These are phyloP conservation scores for Apophysomyces variabilis DNA, from an alignment of 371 early-diverging fungal genomes.

Conservation along the genomic window DNA sequence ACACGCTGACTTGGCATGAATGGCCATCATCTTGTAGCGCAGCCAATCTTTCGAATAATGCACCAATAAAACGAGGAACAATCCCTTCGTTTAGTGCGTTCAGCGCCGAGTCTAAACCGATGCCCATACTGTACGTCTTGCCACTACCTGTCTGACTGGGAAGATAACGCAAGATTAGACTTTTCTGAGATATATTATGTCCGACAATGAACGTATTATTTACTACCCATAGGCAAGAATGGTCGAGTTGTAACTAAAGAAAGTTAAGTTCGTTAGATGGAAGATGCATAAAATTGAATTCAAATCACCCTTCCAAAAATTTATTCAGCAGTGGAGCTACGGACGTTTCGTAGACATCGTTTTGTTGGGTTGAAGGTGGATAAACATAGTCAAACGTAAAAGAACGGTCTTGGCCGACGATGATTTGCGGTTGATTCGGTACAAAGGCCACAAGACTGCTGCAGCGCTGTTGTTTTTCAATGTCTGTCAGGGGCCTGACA, in stretches of 20 bases:
- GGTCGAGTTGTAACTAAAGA: constrained; percentile 74
- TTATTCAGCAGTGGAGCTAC: constrained; percentile 77
- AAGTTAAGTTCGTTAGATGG: constrained; percentile 5
- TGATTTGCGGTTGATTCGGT: constrained; percentile 65
- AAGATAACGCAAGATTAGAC: constrained; percentile 57
- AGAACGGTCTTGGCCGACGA: constrained; percentile 62
- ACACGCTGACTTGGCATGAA: constrained; percentile 64
- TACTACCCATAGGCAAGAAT: constrained; percentile 94
- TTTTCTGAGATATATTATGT: neutral
- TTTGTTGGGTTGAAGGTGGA: constrained; percentile 71
- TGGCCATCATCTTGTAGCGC: constrained; percentile 42
- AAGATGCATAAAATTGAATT: constrained; percentile 7
- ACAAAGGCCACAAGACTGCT: constrained; percentile 64
- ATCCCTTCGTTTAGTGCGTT: constrained; percentile 63
- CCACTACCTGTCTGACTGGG: constrained; percentile 59
- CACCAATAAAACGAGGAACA: constrained; percentile 83
- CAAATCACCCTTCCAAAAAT: constrained; percentile 84
- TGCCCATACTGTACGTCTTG: constrained; percentile 60
- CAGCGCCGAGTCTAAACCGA: constrained; percentile 42
- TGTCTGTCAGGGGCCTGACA: constrained; percentile 58
- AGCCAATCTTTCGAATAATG: constrained; percentile 59
- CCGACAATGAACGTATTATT: constrained; percentile 16
- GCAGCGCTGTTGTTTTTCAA: constrained; percentile 69
- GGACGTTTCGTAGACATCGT: constrained; percentile 69
- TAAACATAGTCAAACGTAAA: constrained; percentile 92